phyloP scores from a whole-genome alignment of 2,329 filamentous ascomycete species.

The Pestalotiopsis sp. region DNA sequence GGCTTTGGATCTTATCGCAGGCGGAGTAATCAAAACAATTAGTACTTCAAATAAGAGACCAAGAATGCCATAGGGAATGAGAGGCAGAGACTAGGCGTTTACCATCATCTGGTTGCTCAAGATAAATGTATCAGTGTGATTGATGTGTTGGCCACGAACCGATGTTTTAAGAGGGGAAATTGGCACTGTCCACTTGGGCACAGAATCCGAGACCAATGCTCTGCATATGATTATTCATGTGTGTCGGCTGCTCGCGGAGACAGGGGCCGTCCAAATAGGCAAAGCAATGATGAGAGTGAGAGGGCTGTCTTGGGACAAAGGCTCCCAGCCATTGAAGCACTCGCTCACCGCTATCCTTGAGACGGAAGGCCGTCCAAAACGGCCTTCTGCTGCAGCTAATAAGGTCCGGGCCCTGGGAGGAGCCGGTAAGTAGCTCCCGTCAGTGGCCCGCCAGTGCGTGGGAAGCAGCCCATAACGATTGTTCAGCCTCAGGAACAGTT shows the following conservation, averaged over 20 bases:
- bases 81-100: background rate
- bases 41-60: background rate
- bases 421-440: background rate
- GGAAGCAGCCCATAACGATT: no score
- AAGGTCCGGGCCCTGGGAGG: background rate
- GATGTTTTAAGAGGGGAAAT: background rate
- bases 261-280: background rate
- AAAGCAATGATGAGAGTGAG: background rate
- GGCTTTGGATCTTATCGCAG: no score
- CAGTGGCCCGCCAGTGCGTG: no score
- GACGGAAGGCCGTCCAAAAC: background rate
- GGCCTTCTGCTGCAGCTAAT: background rate
- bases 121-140: background rate
- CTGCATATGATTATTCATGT: background rate
- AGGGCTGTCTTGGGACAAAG: background rate
- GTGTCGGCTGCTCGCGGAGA: background rate
- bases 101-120: background rate
- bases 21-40: no score
- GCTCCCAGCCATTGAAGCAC: background rate
- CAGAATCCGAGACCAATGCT: slow-evolving; percentile 1
- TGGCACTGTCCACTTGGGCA: background rate
- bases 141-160: background rate
- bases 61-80: background rate
- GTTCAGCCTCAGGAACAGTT: no score
- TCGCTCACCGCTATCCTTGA: slow-evolving; percentile 6